Base-by-base conservation (phyloP, 805 yeast genomes). In the Lipomyces yamadae region DNA sequence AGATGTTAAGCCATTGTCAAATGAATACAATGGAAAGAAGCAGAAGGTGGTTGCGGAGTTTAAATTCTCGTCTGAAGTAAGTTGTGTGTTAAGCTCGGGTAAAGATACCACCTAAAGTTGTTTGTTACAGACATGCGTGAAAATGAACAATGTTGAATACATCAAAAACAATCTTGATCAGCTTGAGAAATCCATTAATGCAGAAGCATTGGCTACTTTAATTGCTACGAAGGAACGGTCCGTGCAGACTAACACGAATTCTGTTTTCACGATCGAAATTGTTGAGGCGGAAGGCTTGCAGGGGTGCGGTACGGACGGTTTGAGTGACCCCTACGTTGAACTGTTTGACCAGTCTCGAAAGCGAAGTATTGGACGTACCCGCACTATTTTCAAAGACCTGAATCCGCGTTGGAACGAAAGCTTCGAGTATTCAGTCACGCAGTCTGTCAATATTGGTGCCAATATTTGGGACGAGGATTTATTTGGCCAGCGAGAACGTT, bases 351-450 rank as follows among this genome's bases (percentile, higher is more conserved):
- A 88, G 4, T 77, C 77, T 50, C 81, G 81, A 1, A 81, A 85
- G 50, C 81, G 79, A 61, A 86, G 86, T 35, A 79, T 90, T 42
- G 93, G 89, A 2, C 86, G 85, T 67, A 93, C 98, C 0, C 81
- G 90, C 71, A 83, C 88, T 0, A 80, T 90, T 3, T 80, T 82
- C 37, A 85, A 85, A 62, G 85, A 87, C 3, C 78, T 84, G 42
- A 86, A 87, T 72, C 97, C 98, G 0, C 85, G 83, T 15, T 94
- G 96, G 96, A 90, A 91, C 73, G 97, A 93, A 78, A 56, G 45
- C 58, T 56, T 56, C 15, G 58, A 56, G 45, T 56, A 56, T 34
- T 34, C 58, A 18, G 37, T 34, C 7, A 56, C 58, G 3, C 29
- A 56, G 3, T 4, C 30, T 3, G 32, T 85, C 34, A 52, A 29